Base-by-base conservation (phyloP, 2,329 filamentous ascomycete species). In the Aureobasidium sp. region DNA sequence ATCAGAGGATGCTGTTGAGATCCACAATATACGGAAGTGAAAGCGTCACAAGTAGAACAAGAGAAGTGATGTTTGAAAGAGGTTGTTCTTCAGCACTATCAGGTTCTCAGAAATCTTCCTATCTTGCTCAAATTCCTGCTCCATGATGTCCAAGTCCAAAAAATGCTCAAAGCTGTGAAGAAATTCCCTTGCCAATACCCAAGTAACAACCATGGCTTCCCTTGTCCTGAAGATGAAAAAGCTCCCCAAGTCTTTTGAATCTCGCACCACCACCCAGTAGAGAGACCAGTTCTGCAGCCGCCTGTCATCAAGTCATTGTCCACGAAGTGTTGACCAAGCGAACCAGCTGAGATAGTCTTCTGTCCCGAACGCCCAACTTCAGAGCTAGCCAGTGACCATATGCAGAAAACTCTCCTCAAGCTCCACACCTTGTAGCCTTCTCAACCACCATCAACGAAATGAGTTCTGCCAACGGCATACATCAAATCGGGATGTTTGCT, bases 41-140 rank as follows among this genome's bases (percentile, higher is more conserved):
- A 37, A 34, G 9, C 32, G 9, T 34, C 9, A 34, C 9, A 34
- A 37, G 4, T 15, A 37, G 3, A 15, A 37, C 12, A 37, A 37
- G 12, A 37, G 34, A 37, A 15, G 34, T 37, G 12, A 34, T 37
- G 34, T 15, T 37, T 37, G 55, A 58, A 56, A 10, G 39, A 44
- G 52, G 52, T 58, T 47, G 9, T 17, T 47, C 36, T 58, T 15
- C 55, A 58, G 55, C 55, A 58, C 55, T 58, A 58, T 58, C 55
- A 47, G 41, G 37, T 58, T 27, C 20, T 9, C 3, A 34, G 26
- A 34, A 47, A 37, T n/a, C 53, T 47, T n/a, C 10, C 26, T 7
- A 12, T 55, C 52, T 27, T 56, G 36, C 17, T n/a, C 10, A 17
- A 53, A 17, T 2, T 15, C 50, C 36, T 53, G 20, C 12, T 41